phyloP scores from a whole-genome alignment of 768 basidiomycete species.

The Leccinum boreale region DNA sequence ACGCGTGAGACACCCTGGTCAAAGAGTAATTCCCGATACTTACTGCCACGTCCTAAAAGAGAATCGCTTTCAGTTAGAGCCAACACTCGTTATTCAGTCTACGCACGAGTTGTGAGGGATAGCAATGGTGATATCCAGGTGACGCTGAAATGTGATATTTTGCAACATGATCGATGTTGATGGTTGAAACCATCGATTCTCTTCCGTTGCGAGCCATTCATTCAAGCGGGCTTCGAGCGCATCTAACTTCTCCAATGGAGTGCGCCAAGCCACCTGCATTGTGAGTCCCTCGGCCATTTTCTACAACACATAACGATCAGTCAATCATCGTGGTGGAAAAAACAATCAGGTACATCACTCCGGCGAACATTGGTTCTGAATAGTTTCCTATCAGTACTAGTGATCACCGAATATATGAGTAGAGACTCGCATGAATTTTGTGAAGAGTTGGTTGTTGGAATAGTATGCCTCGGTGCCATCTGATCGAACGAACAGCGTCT shows the following conservation, averaged over 20 bases:
- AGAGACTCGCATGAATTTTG: conserved; percentile 62
- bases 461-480: conserved; percentile 82
- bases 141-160: conserved; percentile 61
- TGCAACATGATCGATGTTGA: conserved; percentile 62
- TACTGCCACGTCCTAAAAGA: conserved; percentile 34
- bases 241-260: conserved; percentile 69
- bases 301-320: conserved; percentile 28
- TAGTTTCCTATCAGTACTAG: neutral
- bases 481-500: conserved; percentile 67
- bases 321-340: neutral
- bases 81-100: neutral
- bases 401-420: neutral
- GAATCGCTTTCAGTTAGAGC: conserved; percentile 1
- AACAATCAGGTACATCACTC: conserved; percentile 48
- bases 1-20: conserved; percentile 3
- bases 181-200: conserved; percentile 76
- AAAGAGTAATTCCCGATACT: conserved; percentile 10
- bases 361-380: conserved; percentile 67
- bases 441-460: conserved; percentile 74
- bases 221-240: conserved; percentile 64
- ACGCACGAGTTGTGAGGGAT: conserved; percentile 53
- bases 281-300: conserved; percentile 67
- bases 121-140: conserved; percentile 65
- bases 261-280: conserved; percentile 75
- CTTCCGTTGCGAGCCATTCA: conserved; percentile 74